phyloP scores from a whole-genome alignment of 257 asterid genomes.

The Linaria vulgaris region DNA sequence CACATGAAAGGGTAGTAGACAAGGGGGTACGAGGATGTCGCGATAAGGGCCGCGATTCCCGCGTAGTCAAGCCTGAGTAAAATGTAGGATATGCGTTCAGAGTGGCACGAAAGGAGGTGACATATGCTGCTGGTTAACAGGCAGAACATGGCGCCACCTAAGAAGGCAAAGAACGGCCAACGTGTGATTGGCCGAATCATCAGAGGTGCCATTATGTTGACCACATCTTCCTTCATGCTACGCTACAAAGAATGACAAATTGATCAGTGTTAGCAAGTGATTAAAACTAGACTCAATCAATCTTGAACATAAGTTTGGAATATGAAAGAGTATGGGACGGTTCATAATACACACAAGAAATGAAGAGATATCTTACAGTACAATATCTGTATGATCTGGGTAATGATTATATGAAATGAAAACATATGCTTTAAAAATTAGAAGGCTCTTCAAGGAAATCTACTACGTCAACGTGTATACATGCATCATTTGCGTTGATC shows the following conservation, averaged over 20 bases:
- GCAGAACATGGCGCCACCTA: conserved; percentile 99
- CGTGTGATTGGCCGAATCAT: conserved; percentile 79
- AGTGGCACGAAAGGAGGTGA: conserved; percentile 89
- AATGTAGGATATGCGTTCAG: conserved; percentile 73
- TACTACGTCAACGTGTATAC: neutral
- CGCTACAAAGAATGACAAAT: conserved; percentile 41
- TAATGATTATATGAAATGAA: neutral
- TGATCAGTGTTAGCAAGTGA: conserved; percentile 14
- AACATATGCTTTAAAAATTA: conserved; percentile 3
- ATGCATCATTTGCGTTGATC: conserved; percentile 9
- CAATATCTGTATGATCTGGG: neutral
- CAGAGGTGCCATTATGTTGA: conserved; percentile 73
- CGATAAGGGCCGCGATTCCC: conserved; percentile 82
- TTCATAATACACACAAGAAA: neutral
- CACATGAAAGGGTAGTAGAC: conserved; percentile 97
- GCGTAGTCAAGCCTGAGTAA: conserved; percentile 91
- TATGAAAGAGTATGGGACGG: neutral
- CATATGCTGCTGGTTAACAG: conserved; percentile 85
- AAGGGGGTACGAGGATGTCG: conserved; percentile 93
- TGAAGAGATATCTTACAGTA: no score
- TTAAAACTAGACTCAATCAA: neutral
- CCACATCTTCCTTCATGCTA: conserved; percentile 72
- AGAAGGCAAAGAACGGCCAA: conserved; percentile 96
- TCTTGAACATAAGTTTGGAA: neutral
- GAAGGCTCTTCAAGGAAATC: neutral